Evolutionary conservation across 192 early-diverging fungal species (phyloP), one percentile per base, ranked within the genome.

Genomic region (Backusella parvicylindrica): DNA sequence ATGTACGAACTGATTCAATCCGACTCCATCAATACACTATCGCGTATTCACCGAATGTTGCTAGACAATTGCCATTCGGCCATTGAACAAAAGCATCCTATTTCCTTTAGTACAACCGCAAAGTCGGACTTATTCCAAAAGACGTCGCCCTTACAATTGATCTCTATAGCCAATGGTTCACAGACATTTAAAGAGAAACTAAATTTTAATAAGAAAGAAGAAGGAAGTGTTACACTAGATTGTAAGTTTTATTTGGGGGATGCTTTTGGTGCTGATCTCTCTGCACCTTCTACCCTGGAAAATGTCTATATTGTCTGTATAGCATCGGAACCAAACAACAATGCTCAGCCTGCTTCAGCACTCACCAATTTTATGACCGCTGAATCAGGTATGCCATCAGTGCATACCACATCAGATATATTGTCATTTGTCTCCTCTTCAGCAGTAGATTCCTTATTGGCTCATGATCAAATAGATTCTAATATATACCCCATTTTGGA

Each of bases 241-340:
- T 74, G 83, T 16, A 73, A 78, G 9, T 81, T 87, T 69, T 87
- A 88, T 72, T 67, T 90, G 23, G 89, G 89, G 23, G 89, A 87
- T 74, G 89, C 87, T 18, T 69, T 88, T 26, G 87, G 87, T 32
- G 86, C 86, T 2, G 84, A 90, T 63, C 73, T 89, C 18, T 73
- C 71, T 8, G 68, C 74, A 40, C 79, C 85, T 18, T 77, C 81
- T 15, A 85, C 80, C 16, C 72, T 84, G n/a, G 75, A 82, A 37
- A 79, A 84, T 28, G 72, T 85, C 8, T 89, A 89, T 49, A 68
- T 87, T 23, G 88, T 89, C 23, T 75, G 74, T 33, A 23, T 75
- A 31, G 66, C 23, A 36, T 38, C 66, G 9, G 66, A 68, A 38
- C 0, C 18, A 38, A n/a, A 16, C 32, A 21, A 2, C 2, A n/a